These are phyloP conservation scores for Crithidia fasciculata DNA, from an alignment of 208 protist genomes.

Conservation along the genomic window DNA sequence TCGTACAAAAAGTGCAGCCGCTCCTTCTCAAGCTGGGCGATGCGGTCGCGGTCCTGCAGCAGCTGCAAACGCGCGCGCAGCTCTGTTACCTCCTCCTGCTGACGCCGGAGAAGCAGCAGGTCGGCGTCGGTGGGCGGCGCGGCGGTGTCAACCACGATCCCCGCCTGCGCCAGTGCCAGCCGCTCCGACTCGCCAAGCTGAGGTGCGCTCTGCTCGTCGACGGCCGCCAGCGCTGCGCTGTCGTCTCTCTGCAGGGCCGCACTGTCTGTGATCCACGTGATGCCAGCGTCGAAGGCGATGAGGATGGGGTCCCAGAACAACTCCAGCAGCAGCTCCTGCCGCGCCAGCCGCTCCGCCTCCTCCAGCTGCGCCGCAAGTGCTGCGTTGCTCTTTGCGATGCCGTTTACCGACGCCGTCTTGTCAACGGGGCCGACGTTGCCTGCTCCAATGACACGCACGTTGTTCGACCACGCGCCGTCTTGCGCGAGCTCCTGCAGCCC, in stretches of 20 bases:
- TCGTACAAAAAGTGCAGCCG: conserved; percentile 58
- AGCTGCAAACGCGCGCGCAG: conserved; percentile 44
- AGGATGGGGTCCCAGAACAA: conserved; percentile 84
- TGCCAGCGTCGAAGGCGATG: conserved; percentile 87
- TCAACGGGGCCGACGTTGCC: too few relatives aligned
- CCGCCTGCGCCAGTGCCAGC: conserved; percentile 17
- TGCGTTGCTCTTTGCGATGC: too few relatives aligned
- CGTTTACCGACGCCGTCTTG: too few relatives aligned
- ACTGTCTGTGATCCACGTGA: conserved; percentile 76
- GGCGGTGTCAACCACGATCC: conserved; percentile 13
- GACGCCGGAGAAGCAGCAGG: conserved; percentile 53
- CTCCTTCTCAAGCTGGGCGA: conserved; percentile 48
- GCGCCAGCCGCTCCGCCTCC: conserved; percentile 52
- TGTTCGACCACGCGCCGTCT: conserved; percentile 25
- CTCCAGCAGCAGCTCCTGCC: conserved; percentile 64
- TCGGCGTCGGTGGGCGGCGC: conserved; percentile 53
- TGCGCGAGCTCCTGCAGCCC: conserved; percentile 36
- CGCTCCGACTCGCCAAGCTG: conserved; percentile 9
- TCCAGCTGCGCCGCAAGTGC: conserved; percentile 10
- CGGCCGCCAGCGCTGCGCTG: background rate
- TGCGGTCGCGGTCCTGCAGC: conserved; percentile 55
- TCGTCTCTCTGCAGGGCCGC: conserved; percentile 28
- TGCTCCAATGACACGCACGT: conserved; percentile 20
- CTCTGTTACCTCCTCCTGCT: conserved; percentile 55
- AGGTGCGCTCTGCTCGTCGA: background rate